phyloP scores from a whole-genome alignment of 2,329 filamentous ascomycete genomes.

The Cladophialophora psammophila region DNA sequence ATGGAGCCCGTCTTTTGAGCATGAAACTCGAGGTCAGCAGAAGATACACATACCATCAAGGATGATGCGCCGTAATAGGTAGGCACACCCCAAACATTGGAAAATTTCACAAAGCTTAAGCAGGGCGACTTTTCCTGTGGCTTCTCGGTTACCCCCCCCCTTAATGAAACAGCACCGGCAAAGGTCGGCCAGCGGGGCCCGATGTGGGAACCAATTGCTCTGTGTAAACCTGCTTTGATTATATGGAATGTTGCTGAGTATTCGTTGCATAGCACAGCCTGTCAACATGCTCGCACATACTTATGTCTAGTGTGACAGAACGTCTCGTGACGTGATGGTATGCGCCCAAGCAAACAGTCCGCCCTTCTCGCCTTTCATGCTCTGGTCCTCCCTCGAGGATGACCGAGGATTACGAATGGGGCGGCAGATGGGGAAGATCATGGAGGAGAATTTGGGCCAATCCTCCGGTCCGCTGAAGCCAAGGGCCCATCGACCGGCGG shows the following conservation, averaged over 20 bases:
- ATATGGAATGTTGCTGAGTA: neutral
- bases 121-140: constrained; percentile 5
- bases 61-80: neutral
- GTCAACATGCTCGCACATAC: neutral
- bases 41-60: neutral
- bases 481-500: constrained; percentile 21
- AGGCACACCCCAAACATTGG: neutral
- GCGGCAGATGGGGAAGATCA: constrained; percentile 22
- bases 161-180: constrained; percentile 31
- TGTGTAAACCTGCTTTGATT: neutral
- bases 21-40: constrained; percentile 22
- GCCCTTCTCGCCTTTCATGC: neutral
- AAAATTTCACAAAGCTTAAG: constrained; percentile 10
- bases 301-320: constrained; percentile 19
- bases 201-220: neutral
- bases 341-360: neutral
- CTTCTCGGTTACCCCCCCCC: constrained; percentile 24
- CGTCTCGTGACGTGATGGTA: neutral
- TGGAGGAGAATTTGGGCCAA: constrained; percentile 27
- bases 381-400: neutral
- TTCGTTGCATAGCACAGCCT: constrained; percentile 6
- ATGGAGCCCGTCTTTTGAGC: constrained; percentile 5
- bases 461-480: constrained; percentile 19
- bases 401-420: constrained; percentile 20
- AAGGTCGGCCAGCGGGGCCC: constrained; percentile 26